A percentile compares a stretch with the other conserved stretches of the same genome.
Evolutionary conservation across 257 asterid species (phyloP).

Genomic region (Schizonepeta tenuifolia): DNA sequence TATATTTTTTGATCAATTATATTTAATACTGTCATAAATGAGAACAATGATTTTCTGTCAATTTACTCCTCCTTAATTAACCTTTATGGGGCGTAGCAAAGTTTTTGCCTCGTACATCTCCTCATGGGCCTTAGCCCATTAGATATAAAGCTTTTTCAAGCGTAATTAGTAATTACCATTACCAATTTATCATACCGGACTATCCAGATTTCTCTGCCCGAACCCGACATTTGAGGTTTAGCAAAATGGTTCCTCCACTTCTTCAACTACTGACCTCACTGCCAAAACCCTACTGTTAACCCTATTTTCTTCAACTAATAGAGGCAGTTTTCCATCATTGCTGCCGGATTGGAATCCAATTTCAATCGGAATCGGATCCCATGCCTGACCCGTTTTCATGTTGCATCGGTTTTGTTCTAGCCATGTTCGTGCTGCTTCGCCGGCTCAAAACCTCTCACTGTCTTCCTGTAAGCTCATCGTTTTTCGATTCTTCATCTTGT

Average conservation of each 20-base stretch:
- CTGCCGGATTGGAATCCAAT: constrained; percentile 22
- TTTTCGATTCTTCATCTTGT: constrained; percentile 29
- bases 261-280: background rate
- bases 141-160: no score
- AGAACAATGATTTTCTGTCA: no score
- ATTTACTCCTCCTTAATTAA: no score
- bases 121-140: no score
- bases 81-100: no score
- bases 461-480: constrained; percentile 46
- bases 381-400: constrained; percentile 48
- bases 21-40: no score
- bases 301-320: background rate
- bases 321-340: background rate
- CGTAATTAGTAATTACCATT: no score
- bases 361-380: constrained; percentile 53
- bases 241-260: constrained; percentile 7
- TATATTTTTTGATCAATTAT: no score
- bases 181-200: background rate
- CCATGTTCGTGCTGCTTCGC: constrained; percentile 73
- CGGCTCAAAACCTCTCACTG: constrained; percentile 48
- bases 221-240: constrained; percentile 22
- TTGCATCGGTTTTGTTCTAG: constrained; percentile 44
- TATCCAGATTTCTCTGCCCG: constrained; percentile 21
- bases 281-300: constrained; percentile 39
- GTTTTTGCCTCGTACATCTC: no score